Evolutionary conservation across 345 rosid species (phyloP), one percentile per base, ranked within the genome.

Genomic region (Arabidopsis arenosa): DNA sequence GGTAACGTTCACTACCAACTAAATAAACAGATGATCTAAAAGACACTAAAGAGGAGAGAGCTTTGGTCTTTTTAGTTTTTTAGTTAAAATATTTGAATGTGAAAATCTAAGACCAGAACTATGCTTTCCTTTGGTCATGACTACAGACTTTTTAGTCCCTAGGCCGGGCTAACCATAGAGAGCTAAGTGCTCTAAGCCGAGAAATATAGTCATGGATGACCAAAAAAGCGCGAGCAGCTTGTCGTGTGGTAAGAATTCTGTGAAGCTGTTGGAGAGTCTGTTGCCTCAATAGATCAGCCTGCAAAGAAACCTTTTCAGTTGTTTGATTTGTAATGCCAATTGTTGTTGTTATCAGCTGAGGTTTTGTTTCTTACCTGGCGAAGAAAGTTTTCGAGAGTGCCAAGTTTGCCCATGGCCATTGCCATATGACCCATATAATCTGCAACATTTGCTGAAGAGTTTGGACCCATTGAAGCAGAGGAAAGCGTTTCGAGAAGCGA

Each of bases 371-470:
- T 28, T 80, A 91, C 98, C 88, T 94, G 97, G 73, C 89, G 92
- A 68, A 94, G 87, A 79, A 94, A 94, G 84, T 86, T 94, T 73
- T 94, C 97, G 4, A 92, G 84, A 0, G 89, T 90, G 61, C 91
- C 89, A 40, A 94, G 92, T 36, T 90, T 89, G 23, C 96, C 88
- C 96, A 94, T 90, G 0, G 96, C 97, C 55, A 90, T 87, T 10
- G 93, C 95, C 98, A 94, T 94, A 79, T 92, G 93, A 44, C 93
- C 89, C 96, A 94, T 92, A 81, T 90, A 92, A 58, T 88, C 96
- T 0, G 91, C 85, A 49, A 94, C 98, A 66, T 89, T 90, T 33
- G 93, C 92, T 0, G 93, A 72, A 40, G 86, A 84, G 18, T 85
- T 40, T 61, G 91, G 87, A 52, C 94, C 89, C 54, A 92, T 77